A percentile compares a stretch with the other conserved stretches of the same genome.
phyloP scores from a whole-genome alignment of 306 rosid species.

The Astragalus membranaceus region DNA sequence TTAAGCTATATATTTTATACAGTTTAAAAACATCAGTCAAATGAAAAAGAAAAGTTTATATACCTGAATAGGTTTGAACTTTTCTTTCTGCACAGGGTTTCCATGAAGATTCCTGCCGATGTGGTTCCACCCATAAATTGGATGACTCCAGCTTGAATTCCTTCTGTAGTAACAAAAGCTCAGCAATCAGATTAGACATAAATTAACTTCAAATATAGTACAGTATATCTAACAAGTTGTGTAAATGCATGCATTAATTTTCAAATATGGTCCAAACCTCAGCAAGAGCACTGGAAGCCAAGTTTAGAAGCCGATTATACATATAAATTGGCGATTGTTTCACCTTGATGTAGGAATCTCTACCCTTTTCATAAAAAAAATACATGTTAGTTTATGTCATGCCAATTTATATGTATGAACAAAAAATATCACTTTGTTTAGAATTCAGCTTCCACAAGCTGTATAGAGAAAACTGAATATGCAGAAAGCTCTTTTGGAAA shows the following conservation, averaged over 20 bases:
- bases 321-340: slow-evolving; percentile 48
- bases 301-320: slow-evolving; percentile 67
- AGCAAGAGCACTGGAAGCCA: slow-evolving; percentile 67
- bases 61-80: slow-evolving; percentile 37
- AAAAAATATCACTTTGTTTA: too few relatives aligned
- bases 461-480: too few relatives aligned
- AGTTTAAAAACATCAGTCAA: background rate
- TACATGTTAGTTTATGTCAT: background rate
- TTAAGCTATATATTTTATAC: background rate
- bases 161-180: slow-evolving; percentile 32
- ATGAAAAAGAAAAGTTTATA: background rate
- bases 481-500: too few relatives aligned
- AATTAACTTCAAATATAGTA: background rate
- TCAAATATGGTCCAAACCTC: slow-evolving; percentile 46
- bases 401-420: background rate
- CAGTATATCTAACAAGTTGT: background rate
- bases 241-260: background rate
- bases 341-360: slow-evolving; percentile 21
- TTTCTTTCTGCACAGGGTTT: slow-evolving; percentile 76
- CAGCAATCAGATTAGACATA: slow-evolving; percentile 9
- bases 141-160: slow-evolving; percentile 64
- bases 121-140: slow-evolving; percentile 63
- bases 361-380: slow-evolving; percentile 31
- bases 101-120: slow-evolving; percentile 54
- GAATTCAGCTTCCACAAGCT: too few relatives aligned